phyloP scores from a whole-genome alignment of 495 filamentous ascomycete species.

The Podospora pseudoanserina region DNA sequence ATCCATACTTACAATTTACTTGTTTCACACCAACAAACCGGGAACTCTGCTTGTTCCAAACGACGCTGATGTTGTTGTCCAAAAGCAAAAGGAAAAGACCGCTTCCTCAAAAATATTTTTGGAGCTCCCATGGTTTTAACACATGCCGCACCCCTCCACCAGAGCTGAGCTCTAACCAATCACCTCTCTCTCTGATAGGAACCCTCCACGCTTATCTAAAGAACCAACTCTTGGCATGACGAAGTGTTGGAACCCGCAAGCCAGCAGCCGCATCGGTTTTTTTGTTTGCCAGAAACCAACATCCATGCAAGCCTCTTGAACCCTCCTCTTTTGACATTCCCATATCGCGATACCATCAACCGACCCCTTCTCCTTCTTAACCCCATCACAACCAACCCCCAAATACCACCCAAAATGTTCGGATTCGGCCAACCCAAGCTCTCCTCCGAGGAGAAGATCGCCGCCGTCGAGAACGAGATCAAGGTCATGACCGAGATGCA shows the following conservation, averaged over 20 bases:
- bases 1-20: conserved; percentile 23
- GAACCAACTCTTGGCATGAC: not conserved
- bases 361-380: not conserved
- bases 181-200: not conserved
- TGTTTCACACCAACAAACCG: not conserved
- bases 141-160: not conserved
- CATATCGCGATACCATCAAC: conserved; percentile 2
- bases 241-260: too few relatives aligned
- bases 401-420: conserved; percentile 65
- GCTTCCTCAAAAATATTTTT: not conserved
- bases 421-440: conserved; percentile 83
- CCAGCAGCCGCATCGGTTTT: not conserved
- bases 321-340: not conserved
- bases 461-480: conserved; percentile 86
- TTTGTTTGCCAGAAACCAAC: not conserved
- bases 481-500: conserved; percentile 97
- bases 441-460: conserved; percentile 92
- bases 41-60: not conserved
- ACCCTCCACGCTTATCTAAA: not conserved
- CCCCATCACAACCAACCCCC: conserved; percentile 4
- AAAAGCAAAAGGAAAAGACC: not conserved
- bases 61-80: not conserved
- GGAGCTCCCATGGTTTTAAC: not conserved
- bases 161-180: not conserved
- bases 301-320: not conserved